A percentile compares a stretch with the other conserved stretches of the same genome.
phyloP scores from a whole-genome alignment of 306 rosid species.

The Chamaecrista fasciculata region DNA sequence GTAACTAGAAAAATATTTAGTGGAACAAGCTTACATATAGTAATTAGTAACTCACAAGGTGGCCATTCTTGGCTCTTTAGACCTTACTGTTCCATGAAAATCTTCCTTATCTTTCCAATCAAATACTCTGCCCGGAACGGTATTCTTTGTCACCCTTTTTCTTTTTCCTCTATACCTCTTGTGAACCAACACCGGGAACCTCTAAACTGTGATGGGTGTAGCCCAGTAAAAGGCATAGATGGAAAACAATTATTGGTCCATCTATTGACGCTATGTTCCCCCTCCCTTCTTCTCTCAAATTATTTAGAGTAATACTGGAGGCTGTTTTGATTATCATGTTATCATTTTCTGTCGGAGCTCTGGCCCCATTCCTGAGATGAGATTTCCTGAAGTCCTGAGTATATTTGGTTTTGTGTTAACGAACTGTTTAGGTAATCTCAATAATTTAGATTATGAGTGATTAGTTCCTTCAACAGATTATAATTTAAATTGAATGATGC shows the following conservation, averaged over 20 bases:
- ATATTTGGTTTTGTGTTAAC: too few relatives aligned
- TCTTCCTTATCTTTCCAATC: background rate
- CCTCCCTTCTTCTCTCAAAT: background rate
- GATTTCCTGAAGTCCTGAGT: too few relatives aligned
- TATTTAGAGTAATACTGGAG: too few relatives aligned
- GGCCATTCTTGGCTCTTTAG: background rate
- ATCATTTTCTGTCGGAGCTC: background rate
- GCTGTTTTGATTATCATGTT: background rate
- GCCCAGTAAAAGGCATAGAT: background rate
- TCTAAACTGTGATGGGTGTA: background rate
- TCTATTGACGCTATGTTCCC: too few relatives aligned
- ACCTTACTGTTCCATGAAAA: background rate
- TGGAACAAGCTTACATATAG: background rate
- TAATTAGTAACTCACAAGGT: background rate
- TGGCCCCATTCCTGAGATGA: background rate
- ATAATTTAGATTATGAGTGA: background rate
- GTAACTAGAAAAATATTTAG: background rate
- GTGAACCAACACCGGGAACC: background rate
- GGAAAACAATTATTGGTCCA: background rate
- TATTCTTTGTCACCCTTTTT: background rate
- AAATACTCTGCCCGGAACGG: background rate
- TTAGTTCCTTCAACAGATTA: background rate
- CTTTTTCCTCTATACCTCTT: background rate
- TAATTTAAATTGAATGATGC: too few relatives aligned
- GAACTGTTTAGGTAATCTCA: background rate